Conservation (phyloP, 129 eudicot species). For the Dittrichia graveolens region DNA sequence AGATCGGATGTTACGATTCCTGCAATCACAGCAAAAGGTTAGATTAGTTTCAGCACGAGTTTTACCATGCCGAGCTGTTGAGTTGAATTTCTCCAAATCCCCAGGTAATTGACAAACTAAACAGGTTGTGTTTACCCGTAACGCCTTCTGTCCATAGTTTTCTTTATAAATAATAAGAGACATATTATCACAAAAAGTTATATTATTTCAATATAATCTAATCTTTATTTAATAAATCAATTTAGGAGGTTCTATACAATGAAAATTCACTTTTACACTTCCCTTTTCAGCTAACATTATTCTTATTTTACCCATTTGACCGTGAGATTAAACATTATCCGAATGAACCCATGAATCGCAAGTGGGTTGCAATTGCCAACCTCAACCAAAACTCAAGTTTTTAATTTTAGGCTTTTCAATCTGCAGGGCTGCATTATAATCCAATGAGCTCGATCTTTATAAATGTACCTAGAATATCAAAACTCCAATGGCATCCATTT, state of each 20-base stretch:
- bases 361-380: neutral
- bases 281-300: neutral
- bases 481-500: constrained; percentile 84
- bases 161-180: neutral
- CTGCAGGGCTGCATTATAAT: constrained; percentile 49
- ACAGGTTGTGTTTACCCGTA: neutral
- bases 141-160: neutral
- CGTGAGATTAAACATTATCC: neutral
- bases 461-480: constrained; percentile 59
- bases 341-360: neutral
- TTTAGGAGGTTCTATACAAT: neutral
- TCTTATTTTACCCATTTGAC: neutral
- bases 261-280: neutral
- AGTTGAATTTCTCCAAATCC: constrained; percentile 60
- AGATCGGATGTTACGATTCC: constrained; percentile 60
- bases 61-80: constrained; percentile 58
- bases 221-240: neutral
- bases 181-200: neutral
- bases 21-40: constrained; percentile 66
- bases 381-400: neutral
- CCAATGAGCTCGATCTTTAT: constrained; percentile 62
- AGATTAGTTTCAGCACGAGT: constrained; percentile 61
- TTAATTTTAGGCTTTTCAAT: neutral
- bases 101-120: constrained; percentile 34
- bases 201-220: neutral